phyloP scores from a whole-genome alignment of 2,329 filamentous ascomycete species.

The Phyllosticta capitalensis region DNA sequence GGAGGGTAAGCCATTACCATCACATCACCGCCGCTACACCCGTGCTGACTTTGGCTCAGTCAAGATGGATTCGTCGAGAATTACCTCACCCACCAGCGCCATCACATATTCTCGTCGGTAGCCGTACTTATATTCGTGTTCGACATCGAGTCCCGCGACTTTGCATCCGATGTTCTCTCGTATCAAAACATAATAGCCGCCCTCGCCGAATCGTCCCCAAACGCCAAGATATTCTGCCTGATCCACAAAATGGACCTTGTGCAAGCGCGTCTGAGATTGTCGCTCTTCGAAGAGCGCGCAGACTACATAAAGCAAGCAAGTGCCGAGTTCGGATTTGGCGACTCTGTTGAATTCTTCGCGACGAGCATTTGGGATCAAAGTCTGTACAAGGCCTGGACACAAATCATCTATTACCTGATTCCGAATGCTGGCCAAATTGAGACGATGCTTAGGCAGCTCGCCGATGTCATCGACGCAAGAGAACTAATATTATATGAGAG shows the following conservation, averaged over 20 bases:
- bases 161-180: slow-evolving; percentile 83
- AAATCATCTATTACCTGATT: slow-evolving; percentile 96
- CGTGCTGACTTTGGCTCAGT: slow-evolving; percentile 34
- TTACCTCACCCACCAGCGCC: slow-evolving; percentile 89
- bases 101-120: slow-evolving; percentile 93
- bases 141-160: slow-evolving; percentile 92
- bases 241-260: slow-evolving; percentile 99
- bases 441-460: slow-evolving; percentile 70
- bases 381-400: slow-evolving; percentile 95
- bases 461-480: slow-evolving; percentile 79
- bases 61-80: slow-evolving; percentile 99
- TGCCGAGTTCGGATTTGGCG: slow-evolving; percentile 47
- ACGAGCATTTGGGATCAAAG: slow-evolving; percentile 99
- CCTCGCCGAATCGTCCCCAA: slow-evolving; percentile 71
- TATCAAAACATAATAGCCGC: slow-evolving; percentile 87
- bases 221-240: slow-evolving; percentile 81
- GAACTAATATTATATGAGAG: slow-evolving; percentile 93
- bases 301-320: slow-evolving; percentile 68
- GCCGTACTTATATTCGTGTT: slow-evolving; percentile 98
- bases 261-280: slow-evolving; percentile 65
- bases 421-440: slow-evolving; percentile 87
- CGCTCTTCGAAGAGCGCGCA: slow-evolving; percentile 77
- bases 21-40: neutral
- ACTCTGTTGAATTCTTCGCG: slow-evolving; percentile 68
- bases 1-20: slow-evolving; percentile 52